These are phyloP conservation scores for Ganoderma sp. DNA, from an alignment of 1,284 basidiomycete genomes.

Conservation along the genomic window DNA sequence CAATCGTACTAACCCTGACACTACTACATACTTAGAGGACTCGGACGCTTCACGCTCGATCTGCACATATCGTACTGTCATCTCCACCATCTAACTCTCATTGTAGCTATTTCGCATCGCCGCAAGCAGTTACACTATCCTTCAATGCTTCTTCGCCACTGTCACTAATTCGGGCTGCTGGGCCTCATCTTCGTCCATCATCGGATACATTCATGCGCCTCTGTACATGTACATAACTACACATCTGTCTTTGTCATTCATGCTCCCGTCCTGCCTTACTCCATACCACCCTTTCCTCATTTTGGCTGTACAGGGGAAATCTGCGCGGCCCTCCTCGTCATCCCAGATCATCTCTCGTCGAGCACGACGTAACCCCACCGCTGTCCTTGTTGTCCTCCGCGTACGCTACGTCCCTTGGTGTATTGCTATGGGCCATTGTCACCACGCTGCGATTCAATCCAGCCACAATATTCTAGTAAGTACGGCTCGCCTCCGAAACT, in stretches of 20 bases:
- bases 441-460: not conserved
- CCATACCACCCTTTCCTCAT: not conserved
- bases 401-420: not conserved
- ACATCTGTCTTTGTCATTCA: not conserved
- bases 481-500: not conserved
- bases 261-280: not conserved
- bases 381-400: not conserved
- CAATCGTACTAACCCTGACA: not conserved
- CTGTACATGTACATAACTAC: not conserved
- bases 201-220: not conserved
- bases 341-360: not conserved
- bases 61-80: not conserved
- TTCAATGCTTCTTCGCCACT: not conserved
- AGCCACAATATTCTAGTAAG: not conserved
- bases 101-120: slow-evolving; percentile 2
- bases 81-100: not conserved
- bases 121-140: not conserved
- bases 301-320: not conserved
- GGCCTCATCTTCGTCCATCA: not conserved
- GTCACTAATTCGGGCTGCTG: not conserved
- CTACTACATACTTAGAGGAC: slow-evolving; percentile 1
- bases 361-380: not conserved
- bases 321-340: not conserved
- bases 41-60: not conserved
- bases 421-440: slow-evolving; percentile 1